Percentiles rank a stretch among this genome's conserved stretches.
Conservation (phyloP, 768 basidiomycete species). For the Phlegmacium glaucopus region DNA sequence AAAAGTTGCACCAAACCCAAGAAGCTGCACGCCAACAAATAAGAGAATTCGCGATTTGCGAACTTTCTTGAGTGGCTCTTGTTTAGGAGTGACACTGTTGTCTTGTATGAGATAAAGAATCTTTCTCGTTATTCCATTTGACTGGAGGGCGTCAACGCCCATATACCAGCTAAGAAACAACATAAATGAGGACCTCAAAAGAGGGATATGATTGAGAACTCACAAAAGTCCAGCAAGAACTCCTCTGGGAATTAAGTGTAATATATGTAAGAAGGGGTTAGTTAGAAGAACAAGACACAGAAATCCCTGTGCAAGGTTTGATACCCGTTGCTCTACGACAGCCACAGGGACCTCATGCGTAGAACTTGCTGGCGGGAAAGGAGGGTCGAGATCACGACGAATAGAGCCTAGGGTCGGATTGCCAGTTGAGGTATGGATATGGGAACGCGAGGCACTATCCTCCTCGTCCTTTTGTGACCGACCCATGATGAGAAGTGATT, state of each 20-base stretch:
- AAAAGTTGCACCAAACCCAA: constrained; percentile 86
- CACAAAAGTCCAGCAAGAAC: constrained; percentile 87
- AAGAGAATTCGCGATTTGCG: constrained; percentile 69
- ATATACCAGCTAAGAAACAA: constrained; percentile 72
- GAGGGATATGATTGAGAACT: constrained; percentile 23
- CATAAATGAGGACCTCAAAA: neutral
- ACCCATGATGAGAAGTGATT: constrained; percentile 72
- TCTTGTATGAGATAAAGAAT: constrained; percentile 80
- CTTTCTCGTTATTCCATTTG: constrained; percentile 81
- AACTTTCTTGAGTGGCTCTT: constrained; percentile 75
- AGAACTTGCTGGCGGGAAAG: constrained; percentile 14
- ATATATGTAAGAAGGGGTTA: constrained; percentile 76
- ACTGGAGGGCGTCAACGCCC: constrained; percentile 78
- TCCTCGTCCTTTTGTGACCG: constrained; percentile 32
- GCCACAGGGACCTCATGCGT: constrained; percentile 55
- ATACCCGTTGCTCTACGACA: constrained; percentile 92
- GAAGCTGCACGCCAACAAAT: constrained; percentile 71
- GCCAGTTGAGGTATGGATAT: constrained; percentile 8
- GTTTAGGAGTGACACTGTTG: constrained; percentile 49
- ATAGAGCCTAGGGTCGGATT: constrained; percentile 2
- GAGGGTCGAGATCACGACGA: constrained; percentile 9
- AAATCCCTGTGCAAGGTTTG: constrained; percentile 82
- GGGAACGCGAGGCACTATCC: constrained; percentile 18
- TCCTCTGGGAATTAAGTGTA: constrained; percentile 77
- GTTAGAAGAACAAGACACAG: constrained; percentile 78